Conservation (phyloP, 345 rosid genomes). For the Hirschfeldia incana region DNA sequence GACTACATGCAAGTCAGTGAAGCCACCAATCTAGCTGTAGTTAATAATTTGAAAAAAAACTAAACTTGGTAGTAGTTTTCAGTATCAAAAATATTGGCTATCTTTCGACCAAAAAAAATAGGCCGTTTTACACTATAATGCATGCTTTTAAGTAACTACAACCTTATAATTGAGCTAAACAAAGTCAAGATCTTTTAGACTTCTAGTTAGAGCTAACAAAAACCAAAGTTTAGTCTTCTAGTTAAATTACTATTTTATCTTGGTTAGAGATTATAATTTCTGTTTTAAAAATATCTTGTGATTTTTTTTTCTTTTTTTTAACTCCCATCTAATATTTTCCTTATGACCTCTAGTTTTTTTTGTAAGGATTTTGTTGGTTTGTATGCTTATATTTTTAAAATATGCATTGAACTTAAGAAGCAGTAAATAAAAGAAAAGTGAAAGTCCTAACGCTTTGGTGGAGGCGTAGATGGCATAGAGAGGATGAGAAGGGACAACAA, state of each 20-base stretch:
- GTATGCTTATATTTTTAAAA: background rate
- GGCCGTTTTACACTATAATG: background rate
- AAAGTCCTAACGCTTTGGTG: constrained; percentile 80
- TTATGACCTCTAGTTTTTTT: background rate
- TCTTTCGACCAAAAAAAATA: too few relatives aligned
- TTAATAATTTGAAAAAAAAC: background rate
- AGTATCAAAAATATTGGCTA: background rate
- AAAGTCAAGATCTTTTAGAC: background rate
- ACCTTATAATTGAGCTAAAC: background rate
- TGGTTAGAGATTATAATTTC: background rate
- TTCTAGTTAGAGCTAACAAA: background rate
- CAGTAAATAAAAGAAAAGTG: background rate
- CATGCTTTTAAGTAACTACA: background rate
- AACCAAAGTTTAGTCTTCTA: background rate
- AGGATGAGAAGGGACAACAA: constrained; percentile 94
- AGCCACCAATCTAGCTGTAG: background rate
- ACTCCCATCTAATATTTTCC: background rate
- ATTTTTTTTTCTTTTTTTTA: background rate
- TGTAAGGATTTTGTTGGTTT: background rate
- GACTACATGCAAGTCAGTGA: background rate
- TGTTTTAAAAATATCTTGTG: background rate
- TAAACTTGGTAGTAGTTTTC: background rate
- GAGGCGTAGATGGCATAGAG: constrained; percentile 86
- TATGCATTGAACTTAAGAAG: background rate
- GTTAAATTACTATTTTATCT: background rate